Base-by-base conservation (phyloP, 2,329 filamentous ascomycete species). In the Thielaviopsis populi region DNA sequence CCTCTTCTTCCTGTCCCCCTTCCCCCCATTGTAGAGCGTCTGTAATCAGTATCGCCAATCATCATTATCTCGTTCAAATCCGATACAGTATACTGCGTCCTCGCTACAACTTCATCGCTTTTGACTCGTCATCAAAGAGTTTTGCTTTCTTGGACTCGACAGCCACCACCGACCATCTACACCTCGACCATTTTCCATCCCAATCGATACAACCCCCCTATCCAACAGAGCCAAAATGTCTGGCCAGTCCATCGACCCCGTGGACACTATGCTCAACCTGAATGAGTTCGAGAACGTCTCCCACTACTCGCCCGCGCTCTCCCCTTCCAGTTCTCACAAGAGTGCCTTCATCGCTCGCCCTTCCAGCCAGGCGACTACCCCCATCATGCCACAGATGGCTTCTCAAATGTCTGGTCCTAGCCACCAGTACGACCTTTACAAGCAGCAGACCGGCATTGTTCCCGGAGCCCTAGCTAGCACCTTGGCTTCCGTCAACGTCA, bases 391-490 rank as follows among this genome's bases (percentile, higher is more conserved):
- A 65, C 74, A 82, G 19, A 74, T 80, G 7, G 75, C 78, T 63
- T 74, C 70, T 30, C 81, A 86, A 67, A 83, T 91, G 71, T 85
- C 84, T 59, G 89, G 85, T 42, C 92, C 94, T 8, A 96, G 90
- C 74, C 91, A 96, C 77, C 89, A 95, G 75, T 97, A 97, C 79
- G 89, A 91, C 71, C 85, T 89, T 72, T 95, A 96, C 78, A 89
- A 90, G 77, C 94, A 99, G 73, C 91, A 96, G 78, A 96, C 94
- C 2, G 91, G 91, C 68, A 85, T 96, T 37, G 89, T 94, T 0
- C 86, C 89, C 1, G 91, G 91, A 67, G 91, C 90, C 62, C 78
- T 94, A 67, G 85, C 87, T 50, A 88, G 83, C 74, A 88, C 91
- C 13, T 82, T 94, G 71, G 87, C 88, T 42, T 46, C 62, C 13